Percentiles rank a stretch among this genome's conserved stretches.
These are phyloP conservation scores for Protomyces inundatus DNA, from an alignment of 1,139 yeast species.

Conservation along the genomic window DNA sequence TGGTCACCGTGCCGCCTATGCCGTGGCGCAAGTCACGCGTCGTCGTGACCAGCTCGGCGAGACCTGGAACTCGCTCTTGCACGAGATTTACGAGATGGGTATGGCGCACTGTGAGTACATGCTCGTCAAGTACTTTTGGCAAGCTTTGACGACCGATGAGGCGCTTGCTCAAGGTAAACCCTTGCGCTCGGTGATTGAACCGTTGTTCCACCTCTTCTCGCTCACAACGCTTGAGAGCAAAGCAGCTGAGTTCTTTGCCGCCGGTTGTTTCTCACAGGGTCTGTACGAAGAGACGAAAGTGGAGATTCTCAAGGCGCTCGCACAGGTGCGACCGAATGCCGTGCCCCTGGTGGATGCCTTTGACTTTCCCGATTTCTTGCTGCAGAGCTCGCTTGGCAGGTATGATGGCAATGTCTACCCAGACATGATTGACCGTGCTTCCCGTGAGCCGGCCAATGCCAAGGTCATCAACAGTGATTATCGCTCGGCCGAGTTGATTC, in stretches of 20 bases:
- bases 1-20: conserved; percentile 27
- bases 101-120: conserved; percentile 27
- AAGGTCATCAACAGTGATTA: conserved; percentile 14
- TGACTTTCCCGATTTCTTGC: conserved; percentile 74
- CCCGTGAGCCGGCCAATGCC: conserved; percentile 22
- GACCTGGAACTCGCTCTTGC: conserved; percentile 25
- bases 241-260: conserved; percentile 24
- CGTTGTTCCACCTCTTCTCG: conserved; percentile 12
- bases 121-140: conserved; percentile 21
- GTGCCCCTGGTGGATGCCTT: conserved; percentile 83
- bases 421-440: conserved; percentile 25
- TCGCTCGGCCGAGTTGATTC: conserved; percentile 17
- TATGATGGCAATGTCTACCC: conserved; percentile 24
- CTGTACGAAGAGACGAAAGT: conserved; percentile 9
- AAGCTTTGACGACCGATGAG: conserved; percentile 13
- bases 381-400: conserved; percentile 75
- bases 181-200: conserved; percentile 12
- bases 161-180: conserved; percentile 1
- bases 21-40: conserved; percentile 21
- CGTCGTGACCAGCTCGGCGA: conserved; percentile 20
- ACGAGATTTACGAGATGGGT: conserved; percentile 22
- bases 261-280: conserved; percentile 23
- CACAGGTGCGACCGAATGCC: conserved; percentile 34
- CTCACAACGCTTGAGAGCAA: conserved; percentile 18
- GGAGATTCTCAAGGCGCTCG: conserved; percentile 11